A percentile compares a stretch with the other conserved stretches of the same genome.
These are phyloP conservation scores for Colletotrichum gigasporum DNA, from an alignment of 2,329 filamentous ascomycete genomes.

Conservation along the genomic window DNA sequence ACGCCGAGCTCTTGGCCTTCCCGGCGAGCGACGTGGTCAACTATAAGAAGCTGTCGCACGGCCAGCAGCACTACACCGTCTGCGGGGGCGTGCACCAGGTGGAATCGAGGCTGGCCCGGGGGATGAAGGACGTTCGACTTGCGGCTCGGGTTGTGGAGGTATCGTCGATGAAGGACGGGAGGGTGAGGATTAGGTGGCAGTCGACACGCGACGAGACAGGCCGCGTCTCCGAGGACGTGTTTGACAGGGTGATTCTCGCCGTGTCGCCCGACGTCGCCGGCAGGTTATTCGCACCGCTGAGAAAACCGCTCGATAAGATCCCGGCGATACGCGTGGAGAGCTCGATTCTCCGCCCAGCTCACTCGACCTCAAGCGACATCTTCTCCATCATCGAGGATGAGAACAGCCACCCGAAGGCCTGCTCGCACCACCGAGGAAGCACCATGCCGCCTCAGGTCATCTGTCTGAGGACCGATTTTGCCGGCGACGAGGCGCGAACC, in stretches of 20 bases:
- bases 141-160: slow-evolving; percentile 48
- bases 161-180: slow-evolving; percentile 35
- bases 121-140: slow-evolving; percentile 50
- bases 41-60: slow-evolving; percentile 58
- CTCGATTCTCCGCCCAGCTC: slow-evolving; percentile 46
- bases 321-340: slow-evolving; percentile 59
- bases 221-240: slow-evolving; percentile 43
- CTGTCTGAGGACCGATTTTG: slow-evolving; percentile 46
- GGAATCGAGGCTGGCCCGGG: slow-evolving; percentile 53
- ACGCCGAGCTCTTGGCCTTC: slow-evolving; percentile 58
- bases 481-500: slow-evolving; percentile 44
- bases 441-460: slow-evolving; percentile 42
- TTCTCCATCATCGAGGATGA: slow-evolving; percentile 25
- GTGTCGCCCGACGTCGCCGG: slow-evolving; percentile 63
- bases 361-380: background rate
- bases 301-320: slow-evolving; percentile 48
- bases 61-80: slow-evolving; percentile 61
- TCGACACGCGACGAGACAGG: slow-evolving; percentile 3
- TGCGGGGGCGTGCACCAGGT: slow-evolving; percentile 59
- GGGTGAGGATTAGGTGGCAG: slow-evolving; percentile 47
- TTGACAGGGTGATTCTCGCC: slow-evolving; percentile 63
- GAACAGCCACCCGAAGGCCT: slow-evolving; percentile 24
- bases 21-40: slow-evolving; percentile 62
- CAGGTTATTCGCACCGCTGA: slow-evolving; percentile 55
- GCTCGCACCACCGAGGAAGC: slow-evolving; percentile 40